phyloP scores from a whole-genome alignment of 208 protist genomes.

The Tetramitus jugosus region DNA sequence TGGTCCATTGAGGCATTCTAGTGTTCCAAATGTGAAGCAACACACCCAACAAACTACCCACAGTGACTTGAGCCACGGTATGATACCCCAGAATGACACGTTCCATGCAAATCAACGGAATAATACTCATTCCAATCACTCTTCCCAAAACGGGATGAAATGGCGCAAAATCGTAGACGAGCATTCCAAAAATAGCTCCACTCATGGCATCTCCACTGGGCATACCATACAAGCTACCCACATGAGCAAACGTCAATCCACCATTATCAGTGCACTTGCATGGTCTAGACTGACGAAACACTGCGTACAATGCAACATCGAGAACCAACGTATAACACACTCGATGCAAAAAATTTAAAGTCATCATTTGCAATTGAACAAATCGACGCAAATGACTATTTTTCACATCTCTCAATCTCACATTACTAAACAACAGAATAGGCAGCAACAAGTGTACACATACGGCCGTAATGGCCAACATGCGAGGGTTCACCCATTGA shows the following conservation, averaged over 20 bases:
- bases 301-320: constrained; percentile 22
- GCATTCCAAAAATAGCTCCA: constrained; percentile 10
- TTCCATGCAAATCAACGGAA: constrained; percentile 7
- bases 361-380: background rate
- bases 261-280: constrained; percentile 9
- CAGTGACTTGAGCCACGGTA: constrained; percentile 21
- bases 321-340: constrained; percentile 23
- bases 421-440: no score
- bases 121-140: background rate
- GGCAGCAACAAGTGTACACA: background rate
- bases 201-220: constrained; percentile 5
- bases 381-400: background rate
- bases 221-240: background rate
- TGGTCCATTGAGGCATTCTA: background rate
- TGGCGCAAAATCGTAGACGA: constrained; percentile 13
- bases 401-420: background rate
- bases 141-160: background rate
- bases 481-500: constrained; percentile 5
- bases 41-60: constrained; percentile 17
- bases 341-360: constrained; percentile 21
- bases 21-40: background rate
- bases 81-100: constrained; percentile 21
- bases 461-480: background rate
- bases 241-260: constrained; percentile 1
- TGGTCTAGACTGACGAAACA: constrained; percentile 22